Conservation (phyloP, 139 green algal species). For the Tetraselmis striata region DNA sequence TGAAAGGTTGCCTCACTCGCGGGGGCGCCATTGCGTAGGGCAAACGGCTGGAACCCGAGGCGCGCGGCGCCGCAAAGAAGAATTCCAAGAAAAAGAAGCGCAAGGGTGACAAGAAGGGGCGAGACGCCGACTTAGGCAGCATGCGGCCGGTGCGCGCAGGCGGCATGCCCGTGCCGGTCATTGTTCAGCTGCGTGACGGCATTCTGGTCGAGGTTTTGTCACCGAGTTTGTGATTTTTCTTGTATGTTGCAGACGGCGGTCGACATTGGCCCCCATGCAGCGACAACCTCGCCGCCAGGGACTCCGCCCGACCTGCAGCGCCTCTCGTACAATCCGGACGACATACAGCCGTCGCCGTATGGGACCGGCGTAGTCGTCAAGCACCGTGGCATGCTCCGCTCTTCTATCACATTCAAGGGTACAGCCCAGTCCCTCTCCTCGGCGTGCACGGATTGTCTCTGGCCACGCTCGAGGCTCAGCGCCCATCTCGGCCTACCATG, state of each 20-base stretch:
- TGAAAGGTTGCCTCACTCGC: too few species aligned
- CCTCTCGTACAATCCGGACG: neutral
- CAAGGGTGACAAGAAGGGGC: neutral
- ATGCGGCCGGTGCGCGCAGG: neutral
- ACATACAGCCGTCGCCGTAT: neutral
- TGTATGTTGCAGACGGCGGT: neutral
- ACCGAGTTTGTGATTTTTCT: neutral
- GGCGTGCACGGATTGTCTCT: too few species aligned
- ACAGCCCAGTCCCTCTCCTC: too few species aligned
- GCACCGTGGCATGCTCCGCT: neutral
- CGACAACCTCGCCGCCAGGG: neutral
- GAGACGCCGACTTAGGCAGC: neutral
- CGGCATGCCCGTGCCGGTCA: too few species aligned
- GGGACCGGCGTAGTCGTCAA: neutral
- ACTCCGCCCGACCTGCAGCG: neutral
- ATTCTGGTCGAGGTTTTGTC: too few species aligned
- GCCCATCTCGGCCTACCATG: too few species aligned
- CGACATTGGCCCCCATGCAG: neutral
- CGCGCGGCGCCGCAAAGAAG: neutral
- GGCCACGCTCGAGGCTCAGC: too few species aligned
- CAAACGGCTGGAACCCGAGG: too few species aligned
- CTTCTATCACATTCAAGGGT: neutral
- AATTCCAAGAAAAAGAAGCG: neutral
- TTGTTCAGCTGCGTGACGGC: too few species aligned
- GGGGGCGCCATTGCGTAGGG: too few species aligned